Evolutionary conservation across 306 rosid species (phyloP).

Genomic region (Trifolium dubium): DNA sequence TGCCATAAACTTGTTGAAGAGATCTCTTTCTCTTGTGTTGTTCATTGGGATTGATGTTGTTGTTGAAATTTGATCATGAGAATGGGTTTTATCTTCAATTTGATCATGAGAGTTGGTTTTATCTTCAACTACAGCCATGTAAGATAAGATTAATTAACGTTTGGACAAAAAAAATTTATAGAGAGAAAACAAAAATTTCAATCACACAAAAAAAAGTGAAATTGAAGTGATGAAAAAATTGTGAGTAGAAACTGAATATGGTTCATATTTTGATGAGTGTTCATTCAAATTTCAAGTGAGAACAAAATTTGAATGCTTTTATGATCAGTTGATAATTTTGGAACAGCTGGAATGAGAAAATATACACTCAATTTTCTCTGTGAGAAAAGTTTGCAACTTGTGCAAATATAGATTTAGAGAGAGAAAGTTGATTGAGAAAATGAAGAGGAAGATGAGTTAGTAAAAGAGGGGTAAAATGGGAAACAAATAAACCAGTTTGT

Average conservation of each 20-base stretch:
- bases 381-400: background rate
- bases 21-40: slow-evolving; percentile 60
- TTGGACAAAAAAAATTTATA: background rate
- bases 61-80: slow-evolving; percentile 7
- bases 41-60: background rate
- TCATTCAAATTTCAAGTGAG: background rate
- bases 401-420: background rate
- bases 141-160: background rate
- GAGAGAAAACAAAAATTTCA: background rate
- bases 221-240: background rate
- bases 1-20: slow-evolving; percentile 46
- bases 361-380: background rate
- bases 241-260: background rate
- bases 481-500: background rate
- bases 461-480: background rate
- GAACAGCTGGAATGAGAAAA: slow-evolving; percentile 11
- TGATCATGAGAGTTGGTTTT: background rate
- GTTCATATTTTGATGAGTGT: slow-evolving; percentile 1
- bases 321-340: background rate
- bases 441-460: background rate
- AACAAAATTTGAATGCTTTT: background rate
- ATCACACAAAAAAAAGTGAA: background rate
- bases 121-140: slow-evolving; percentile 56
- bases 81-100: background rate
- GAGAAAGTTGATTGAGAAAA: slow-evolving; percentile 1